Base-by-base conservation (phyloP, 1,139 yeast species). In the Pichia sp. region DNA sequence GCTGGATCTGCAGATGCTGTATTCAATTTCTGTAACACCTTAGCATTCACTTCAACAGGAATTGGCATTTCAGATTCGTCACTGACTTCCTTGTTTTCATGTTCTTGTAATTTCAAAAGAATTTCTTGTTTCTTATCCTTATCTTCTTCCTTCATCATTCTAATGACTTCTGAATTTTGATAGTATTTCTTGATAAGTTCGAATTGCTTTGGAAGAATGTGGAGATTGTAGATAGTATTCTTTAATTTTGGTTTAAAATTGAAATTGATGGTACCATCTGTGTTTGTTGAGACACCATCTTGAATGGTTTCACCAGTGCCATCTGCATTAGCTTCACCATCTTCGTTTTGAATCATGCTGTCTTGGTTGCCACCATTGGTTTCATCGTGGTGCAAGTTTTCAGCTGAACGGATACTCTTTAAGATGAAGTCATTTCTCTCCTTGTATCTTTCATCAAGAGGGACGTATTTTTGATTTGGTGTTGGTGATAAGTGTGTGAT, bases 381-480 rank as follows among this genome's bases (percentile, higher is more conserved):
- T 24, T 7, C 27, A 24, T 24, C 27, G 10, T 24, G 7, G 10
- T 8, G 7, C 10, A 24, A 24, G 10, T 24, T 24, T 24, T 24
- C 27, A 14, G n/a, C 10, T 15, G 28, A 34, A 28, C 5, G 9
- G 7, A 47, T 38, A 15, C 28, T 28, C 10, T 28, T 34, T n/a
- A 44, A 9, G n/a, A 61, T 54, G 5, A 34, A 28, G 11, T 51
- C 45, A 40, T 59, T 57, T 4, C 68, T 49, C 14, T 46, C 39
- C n/a, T 39, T 34, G 8, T 49, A 50, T 34, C 66, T 51, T 11
- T 52, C 45, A 4, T 57, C 52, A 38, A 64, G 55, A 8, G 69
- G 60, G 12, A 47, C 43, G 40, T 62, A 57, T 40, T 48, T 57
- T 51, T 54, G 67, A 52, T 52, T 62, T 52, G 54, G 67, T 55